phyloP scores from a whole-genome alignment of 2,329 filamentous ascomycete species.

The Ceratocystis harringtonii region DNA sequence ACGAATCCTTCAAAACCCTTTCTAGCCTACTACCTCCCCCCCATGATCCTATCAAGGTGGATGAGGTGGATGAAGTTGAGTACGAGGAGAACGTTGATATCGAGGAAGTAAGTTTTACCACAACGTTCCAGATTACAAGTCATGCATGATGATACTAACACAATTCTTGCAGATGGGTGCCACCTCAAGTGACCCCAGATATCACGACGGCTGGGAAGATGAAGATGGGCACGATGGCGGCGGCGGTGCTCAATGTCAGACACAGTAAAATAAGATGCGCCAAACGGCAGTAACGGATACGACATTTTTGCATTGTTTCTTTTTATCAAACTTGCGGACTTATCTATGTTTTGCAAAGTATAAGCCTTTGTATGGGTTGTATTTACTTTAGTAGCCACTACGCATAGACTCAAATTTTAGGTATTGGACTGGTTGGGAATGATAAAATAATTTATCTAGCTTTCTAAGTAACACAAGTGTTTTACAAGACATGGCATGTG shows the following conservation, averaged over 20 bases:
- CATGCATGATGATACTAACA: slow-evolving; percentile 7
- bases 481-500: background rate
- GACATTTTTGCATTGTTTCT: slow-evolving; percentile 1
- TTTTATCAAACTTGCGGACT: slow-evolving; percentile 1
- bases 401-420: slow-evolving; percentile 6
- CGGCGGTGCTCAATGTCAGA: slow-evolving; percentile 48
- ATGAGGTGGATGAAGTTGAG: slow-evolving; percentile 73
- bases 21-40: slow-evolving; percentile 60
- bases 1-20: slow-evolving; percentile 55
- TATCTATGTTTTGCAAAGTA: background rate
- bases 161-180: slow-evolving; percentile 46
- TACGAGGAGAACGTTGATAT: slow-evolving; percentile 73
- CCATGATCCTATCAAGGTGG: slow-evolving; percentile 45
- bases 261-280: slow-evolving; percentile 40
- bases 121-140: background rate
- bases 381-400: slow-evolving; percentile 3
- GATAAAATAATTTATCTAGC: background rate
- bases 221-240: slow-evolving; percentile 52
- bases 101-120: slow-evolving; percentile 45
- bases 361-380: background rate
- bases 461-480: background rate
- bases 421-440: slow-evolving; percentile 3
- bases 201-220: slow-evolving; percentile 52
- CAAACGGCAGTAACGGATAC: background rate
- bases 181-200: slow-evolving; percentile 51